Evolutionary conservation across 1,284 basidiomycete genomes (phyloP).

Genomic region (Retiboletus fuscus): DNA sequence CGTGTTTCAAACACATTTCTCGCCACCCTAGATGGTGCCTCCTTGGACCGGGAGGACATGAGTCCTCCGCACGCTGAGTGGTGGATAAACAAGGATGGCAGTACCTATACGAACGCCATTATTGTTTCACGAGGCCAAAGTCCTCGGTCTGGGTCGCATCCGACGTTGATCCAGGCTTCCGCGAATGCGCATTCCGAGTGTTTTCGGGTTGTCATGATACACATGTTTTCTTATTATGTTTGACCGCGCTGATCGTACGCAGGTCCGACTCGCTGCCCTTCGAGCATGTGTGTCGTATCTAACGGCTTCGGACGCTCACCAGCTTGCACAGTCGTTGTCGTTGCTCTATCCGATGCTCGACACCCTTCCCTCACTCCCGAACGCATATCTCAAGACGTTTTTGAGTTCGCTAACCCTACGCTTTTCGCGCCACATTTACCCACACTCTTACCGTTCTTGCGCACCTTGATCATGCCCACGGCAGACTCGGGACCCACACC

Average conservation of each 20-base stretch:
- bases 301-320: conserved; percentile 63
- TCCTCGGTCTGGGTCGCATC: too few species aligned
- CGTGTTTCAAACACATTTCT: conserved; percentile 25
- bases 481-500: conserved; percentile 80
- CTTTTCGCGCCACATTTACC: conserved; percentile 77
- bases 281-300: conserved; percentile 74
- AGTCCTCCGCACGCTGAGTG: conserved; percentile 23
- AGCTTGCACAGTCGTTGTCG: conserved; percentile 65
- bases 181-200: conserved; percentile 66
- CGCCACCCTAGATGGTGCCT: conserved; percentile 14
- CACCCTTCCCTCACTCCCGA: conserved; percentile 67
- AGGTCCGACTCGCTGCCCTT: conserved; percentile 67
- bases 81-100: conserved; percentile 36
- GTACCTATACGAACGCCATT: conserved; percentile 42
- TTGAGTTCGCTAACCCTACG: conserved; percentile 75
- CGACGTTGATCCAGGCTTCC: too few species aligned
- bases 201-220: conserved; percentile 64
- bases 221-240: background rate
- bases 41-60: conserved; percentile 19
- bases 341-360: conserved; percentile 76
- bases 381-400: conserved; percentile 69
- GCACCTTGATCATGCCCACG: conserved; percentile 69
- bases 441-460: conserved; percentile 73
- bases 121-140: conserved; percentile 54
- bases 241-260: conserved; percentile 3